phyloP scores from a whole-genome alignment of 805 yeast species.

The Suhomyces vadensis region DNA sequence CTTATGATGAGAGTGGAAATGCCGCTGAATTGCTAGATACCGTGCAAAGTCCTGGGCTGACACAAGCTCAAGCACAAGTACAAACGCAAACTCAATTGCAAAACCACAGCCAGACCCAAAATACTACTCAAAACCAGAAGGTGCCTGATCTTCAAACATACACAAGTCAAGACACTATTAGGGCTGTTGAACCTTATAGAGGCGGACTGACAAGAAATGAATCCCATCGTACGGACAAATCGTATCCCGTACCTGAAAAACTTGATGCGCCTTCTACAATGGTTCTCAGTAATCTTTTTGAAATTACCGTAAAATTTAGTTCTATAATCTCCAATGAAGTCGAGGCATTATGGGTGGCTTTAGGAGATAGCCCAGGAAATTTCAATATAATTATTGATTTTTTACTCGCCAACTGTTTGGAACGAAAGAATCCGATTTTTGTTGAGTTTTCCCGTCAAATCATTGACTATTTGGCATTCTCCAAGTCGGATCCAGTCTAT shows the following conservation, averaged over 20 bases:
- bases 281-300: slow-evolving; percentile 80
- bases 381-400: slow-evolving; percentile 72
- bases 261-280: slow-evolving; percentile 42
- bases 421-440: slow-evolving; percentile 67
- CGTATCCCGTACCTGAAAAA: neutral
- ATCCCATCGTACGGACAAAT: neutral
- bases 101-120: too few relatives aligned
- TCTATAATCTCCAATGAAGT: slow-evolving; percentile 79
- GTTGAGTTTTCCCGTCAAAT: slow-evolving; percentile 81
- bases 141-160: neutral
- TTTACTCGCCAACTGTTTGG: slow-evolving; percentile 64
- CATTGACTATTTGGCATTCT: slow-evolving; percentile 68
- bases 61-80: neutral
- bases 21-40: neutral
- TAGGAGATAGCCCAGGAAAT: slow-evolving; percentile 75
- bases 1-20: neutral
- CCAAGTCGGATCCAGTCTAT: slow-evolving; percentile 47
- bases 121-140: too few relatives aligned
- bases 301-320: slow-evolving; percentile 77
- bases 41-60: too few relatives aligned
- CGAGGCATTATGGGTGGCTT: slow-evolving; percentile 92
- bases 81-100: neutral
- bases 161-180: neutral
- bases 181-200: neutral
- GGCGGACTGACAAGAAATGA: neutral